A percentile compares a stretch with the other conserved stretches of the same genome.
phyloP scores from a whole-genome alignment of 2,329 filamentous ascomycete genomes.

The Pestalotiopsis sp. region DNA sequence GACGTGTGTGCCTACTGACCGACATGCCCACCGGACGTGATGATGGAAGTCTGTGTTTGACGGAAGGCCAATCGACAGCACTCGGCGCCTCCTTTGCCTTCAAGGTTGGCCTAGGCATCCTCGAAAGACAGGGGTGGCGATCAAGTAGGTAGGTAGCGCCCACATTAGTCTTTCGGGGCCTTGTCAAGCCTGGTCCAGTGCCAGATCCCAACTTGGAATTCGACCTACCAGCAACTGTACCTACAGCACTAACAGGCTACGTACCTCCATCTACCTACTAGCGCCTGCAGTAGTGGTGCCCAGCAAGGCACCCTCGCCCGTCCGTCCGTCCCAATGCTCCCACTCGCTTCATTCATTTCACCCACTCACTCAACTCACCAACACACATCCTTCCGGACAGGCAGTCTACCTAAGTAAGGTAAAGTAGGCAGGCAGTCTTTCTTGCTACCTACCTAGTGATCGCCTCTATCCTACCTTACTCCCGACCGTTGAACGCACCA shows the following conservation, averaged over 20 bases:
- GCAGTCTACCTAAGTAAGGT: neutral
- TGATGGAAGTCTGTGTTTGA: neutral
- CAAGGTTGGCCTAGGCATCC: neutral
- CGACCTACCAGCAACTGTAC: neutral
- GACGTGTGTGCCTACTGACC: neutral
- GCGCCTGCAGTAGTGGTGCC: neutral
- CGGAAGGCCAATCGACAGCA: neutral
- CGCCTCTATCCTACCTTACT: too few relatives aligned
- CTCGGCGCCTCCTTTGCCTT: conserved; percentile 14
- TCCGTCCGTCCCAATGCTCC: neutral
- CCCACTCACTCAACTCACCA: neutral
- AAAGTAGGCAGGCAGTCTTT: too few relatives aligned
- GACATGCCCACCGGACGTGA: neutral
- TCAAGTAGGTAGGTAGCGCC: neutral
- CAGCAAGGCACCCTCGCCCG: conserved; percentile 5
- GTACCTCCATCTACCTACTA: neutral
- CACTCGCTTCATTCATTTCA: neutral
- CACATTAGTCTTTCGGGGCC: conserved; percentile 3
- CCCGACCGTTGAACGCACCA: too few relatives aligned
- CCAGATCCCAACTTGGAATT: conserved; percentile 3
- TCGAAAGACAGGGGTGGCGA: neutral
- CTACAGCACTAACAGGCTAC: neutral
- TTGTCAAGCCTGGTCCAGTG: conserved; percentile 5
- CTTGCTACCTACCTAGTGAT: too few relatives aligned
- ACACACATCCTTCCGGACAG: neutral